Conservation (phyloP, 2,329 filamentous ascomycete genomes). For the Penicillium psychrosexuale region DNA sequence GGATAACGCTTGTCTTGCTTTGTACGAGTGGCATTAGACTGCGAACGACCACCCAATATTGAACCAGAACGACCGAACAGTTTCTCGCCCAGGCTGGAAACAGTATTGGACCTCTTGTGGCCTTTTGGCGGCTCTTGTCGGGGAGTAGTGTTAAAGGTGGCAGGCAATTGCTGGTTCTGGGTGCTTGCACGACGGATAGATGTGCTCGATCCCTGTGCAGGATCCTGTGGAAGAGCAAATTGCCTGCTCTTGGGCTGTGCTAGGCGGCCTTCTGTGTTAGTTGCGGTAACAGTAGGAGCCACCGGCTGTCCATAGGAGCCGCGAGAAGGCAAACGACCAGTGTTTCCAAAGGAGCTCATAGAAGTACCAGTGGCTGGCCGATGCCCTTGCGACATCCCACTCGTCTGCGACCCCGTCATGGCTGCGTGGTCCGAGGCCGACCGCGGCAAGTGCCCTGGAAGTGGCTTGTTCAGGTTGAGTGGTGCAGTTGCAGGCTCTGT, state of each 20-base stretch:
- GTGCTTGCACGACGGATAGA: slow-evolving; percentile 61
- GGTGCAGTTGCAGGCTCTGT: slow-evolving; percentile 10
- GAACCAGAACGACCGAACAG: slow-evolving; percentile 81
- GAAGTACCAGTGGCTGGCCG: slow-evolving; percentile 81
- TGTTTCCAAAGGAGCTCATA: slow-evolving; percentile 59
- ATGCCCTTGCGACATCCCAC: slow-evolving; percentile 44
- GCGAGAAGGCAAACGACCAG: slow-evolving; percentile 65
- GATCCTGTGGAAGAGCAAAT: slow-evolving; percentile 63
- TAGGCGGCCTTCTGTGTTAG: slow-evolving; percentile 84
- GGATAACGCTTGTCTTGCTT: slow-evolving; percentile 69
- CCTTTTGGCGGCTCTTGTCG: slow-evolving; percentile 46
- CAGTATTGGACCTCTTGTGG: slow-evolving; percentile 71
- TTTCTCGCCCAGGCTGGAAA: slow-evolving; percentile 77
- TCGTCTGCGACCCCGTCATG: slow-evolving; percentile 45
- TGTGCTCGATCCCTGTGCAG: slow-evolving; percentile 48
- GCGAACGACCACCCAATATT: slow-evolving; percentile 63
- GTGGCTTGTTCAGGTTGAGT: slow-evolving; percentile 36
- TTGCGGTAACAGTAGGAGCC: slow-evolving; percentile 80
- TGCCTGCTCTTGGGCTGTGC: slow-evolving; percentile 72
- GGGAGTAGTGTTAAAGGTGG: slow-evolving; percentile 57
- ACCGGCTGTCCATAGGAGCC: slow-evolving; percentile 84
- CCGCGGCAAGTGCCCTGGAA: slow-evolving; percentile 51
- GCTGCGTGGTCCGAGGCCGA: slow-evolving; percentile 58
- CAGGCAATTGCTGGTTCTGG: slow-evolving; percentile 55
- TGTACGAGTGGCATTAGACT: slow-evolving; percentile 39